Evolutionary conservation across 2,329 filamentous ascomycete species (phyloP).

Genomic region (Talaromyces amestolkiae): DNA sequence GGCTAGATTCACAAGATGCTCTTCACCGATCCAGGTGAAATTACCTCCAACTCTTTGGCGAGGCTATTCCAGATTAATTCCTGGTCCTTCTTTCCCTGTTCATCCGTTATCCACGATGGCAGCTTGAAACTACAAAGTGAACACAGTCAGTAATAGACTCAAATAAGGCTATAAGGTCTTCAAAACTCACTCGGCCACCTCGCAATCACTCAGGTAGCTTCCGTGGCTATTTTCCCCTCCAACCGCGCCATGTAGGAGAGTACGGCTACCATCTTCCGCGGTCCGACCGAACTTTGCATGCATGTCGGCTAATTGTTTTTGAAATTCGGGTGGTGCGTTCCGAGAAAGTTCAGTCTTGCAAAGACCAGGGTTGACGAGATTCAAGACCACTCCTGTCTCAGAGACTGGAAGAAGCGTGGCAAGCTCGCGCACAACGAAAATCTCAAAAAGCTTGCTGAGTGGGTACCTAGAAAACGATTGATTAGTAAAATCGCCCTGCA

Average conservation of each 20-base stretch:
- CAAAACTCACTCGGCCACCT: constrained; percentile 17
- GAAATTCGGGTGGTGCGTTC: constrained; percentile 26
- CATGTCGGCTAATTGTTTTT: constrained; percentile 24
- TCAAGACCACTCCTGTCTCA: constrained; percentile 32
- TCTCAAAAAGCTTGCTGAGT: constrained; percentile 37
- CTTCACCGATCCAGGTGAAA: constrained; percentile 13
- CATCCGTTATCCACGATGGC: constrained; percentile 15
- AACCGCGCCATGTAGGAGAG: constrained; percentile 30
- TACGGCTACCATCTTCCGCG: constrained; percentile 32
- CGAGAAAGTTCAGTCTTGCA: constrained; percentile 28
- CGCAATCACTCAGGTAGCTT: constrained; percentile 6
- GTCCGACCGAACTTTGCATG: constrained; percentile 27
- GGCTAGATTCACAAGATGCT: background rate
- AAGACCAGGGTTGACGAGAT: constrained; percentile 33
- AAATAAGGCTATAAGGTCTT: background rate
- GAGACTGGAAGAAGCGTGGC: constrained; percentile 25
- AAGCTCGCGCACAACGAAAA: constrained; percentile 31
- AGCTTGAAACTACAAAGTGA: constrained; percentile 1
- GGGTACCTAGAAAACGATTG: constrained; percentile 27
- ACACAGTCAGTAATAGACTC: background rate
- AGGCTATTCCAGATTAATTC: constrained; percentile 10
- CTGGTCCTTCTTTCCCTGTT: constrained; percentile 8
- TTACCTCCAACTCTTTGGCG: constrained; percentile 15
- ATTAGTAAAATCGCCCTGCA: background rate
- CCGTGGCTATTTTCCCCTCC: constrained; percentile 31